These are phyloP conservation scores for Piper longum DNA, from an alignment of 164 flowering plant species.

Conservation along the genomic window DNA sequence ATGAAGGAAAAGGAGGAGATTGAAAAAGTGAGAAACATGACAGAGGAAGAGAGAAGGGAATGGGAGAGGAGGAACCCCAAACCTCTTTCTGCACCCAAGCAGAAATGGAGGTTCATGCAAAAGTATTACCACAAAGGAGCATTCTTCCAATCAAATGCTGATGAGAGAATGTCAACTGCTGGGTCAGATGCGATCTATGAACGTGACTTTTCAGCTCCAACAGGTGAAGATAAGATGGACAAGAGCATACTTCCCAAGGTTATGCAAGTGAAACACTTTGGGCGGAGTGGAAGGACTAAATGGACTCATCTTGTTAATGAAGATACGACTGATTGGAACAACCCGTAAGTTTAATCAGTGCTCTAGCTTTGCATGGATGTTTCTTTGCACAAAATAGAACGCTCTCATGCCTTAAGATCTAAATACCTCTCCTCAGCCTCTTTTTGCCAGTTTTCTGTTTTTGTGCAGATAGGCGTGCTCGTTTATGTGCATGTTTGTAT, in stretches of 20 bases:
- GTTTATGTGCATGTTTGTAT: not conserved
- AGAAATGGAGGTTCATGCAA: slow-evolving; percentile 96
- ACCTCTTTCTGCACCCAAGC: slow-evolving; percentile 36
- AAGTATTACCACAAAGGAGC: slow-evolving; percentile 93
- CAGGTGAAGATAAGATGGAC: slow-evolving; percentile 89
- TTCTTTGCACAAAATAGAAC: not conserved
- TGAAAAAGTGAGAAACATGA: slow-evolving; percentile 82
- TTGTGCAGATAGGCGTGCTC: not conserved
- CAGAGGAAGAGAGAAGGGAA: slow-evolving; percentile 81
- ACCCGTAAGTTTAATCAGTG: slow-evolving; percentile 45
- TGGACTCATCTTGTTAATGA: slow-evolving; percentile 95
- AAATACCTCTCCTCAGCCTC: not conserved
- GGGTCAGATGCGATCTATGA: slow-evolving; percentile 35
- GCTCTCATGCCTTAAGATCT: not conserved
- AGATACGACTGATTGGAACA: slow-evolving; percentile 94
- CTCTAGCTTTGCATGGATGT: not conserved
- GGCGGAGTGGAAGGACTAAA: slow-evolving; percentile 92
- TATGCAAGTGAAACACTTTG: slow-evolving; percentile 95
- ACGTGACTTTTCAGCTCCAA: slow-evolving; percentile 82
- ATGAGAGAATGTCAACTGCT: slow-evolving; percentile 42
- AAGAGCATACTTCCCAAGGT: slow-evolving; percentile 80
- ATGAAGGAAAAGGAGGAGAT: slow-evolving; percentile 83
- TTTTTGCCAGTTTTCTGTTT: not conserved
- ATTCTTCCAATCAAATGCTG: slow-evolving; percentile 60
- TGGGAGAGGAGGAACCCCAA: slow-evolving; percentile 93